phyloP scores from a whole-genome alignment of 2,329 filamentous ascomycete genomes.

The Alternaria angustiovoidea region DNA sequence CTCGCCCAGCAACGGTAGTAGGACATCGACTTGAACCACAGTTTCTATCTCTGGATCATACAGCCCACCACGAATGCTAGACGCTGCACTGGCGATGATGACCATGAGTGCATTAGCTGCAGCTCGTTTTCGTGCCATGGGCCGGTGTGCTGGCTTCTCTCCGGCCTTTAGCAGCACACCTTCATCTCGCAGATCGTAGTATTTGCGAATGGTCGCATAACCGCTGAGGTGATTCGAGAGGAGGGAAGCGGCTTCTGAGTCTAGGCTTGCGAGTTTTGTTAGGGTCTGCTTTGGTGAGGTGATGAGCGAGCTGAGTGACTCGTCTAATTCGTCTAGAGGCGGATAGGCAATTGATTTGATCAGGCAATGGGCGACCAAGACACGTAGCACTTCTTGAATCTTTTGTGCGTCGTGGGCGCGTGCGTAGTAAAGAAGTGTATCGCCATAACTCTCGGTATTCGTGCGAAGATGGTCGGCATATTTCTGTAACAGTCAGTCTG shows the following conservation, averaged over 20 bases:
- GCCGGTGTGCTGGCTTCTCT: slow-evolving; percentile 55
- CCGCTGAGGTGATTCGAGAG: slow-evolving; percentile 87
- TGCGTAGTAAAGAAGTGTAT: slow-evolving; percentile 89
- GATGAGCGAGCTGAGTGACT: slow-evolving; percentile 73
- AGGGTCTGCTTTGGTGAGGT: slow-evolving; percentile 75
- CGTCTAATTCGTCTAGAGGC: slow-evolving; percentile 73
- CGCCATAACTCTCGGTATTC: slow-evolving; percentile 79
- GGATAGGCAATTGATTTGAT: slow-evolving; percentile 86
- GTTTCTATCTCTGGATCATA: slow-evolving; percentile 83
- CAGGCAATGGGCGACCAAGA: slow-evolving; percentile 86
- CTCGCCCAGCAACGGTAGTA: slow-evolving; percentile 85
- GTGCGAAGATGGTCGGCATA: slow-evolving; percentile 81
- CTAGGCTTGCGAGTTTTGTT: slow-evolving; percentile 73
- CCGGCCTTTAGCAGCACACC: slow-evolving; percentile 53
- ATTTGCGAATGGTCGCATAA: slow-evolving; percentile 88
- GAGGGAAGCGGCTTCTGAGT: slow-evolving; percentile 82
- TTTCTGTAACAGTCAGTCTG: slow-evolving; percentile 62
- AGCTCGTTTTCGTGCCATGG: slow-evolving; percentile 70
- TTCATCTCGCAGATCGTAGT: slow-evolving; percentile 87
- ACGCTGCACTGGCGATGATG: slow-evolving; percentile 85
- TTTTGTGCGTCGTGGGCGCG: slow-evolving; percentile 80
- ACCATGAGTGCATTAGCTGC: slow-evolving; percentile 78
- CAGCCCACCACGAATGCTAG: slow-evolving; percentile 89
- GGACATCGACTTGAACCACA: slow-evolving; percentile 86
- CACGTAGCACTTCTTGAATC: slow-evolving; percentile 83